These are phyloP conservation scores for Kwoniella sp. DNA, from an alignment of 768 basidiomycete species.

Conservation along the genomic window DNA sequence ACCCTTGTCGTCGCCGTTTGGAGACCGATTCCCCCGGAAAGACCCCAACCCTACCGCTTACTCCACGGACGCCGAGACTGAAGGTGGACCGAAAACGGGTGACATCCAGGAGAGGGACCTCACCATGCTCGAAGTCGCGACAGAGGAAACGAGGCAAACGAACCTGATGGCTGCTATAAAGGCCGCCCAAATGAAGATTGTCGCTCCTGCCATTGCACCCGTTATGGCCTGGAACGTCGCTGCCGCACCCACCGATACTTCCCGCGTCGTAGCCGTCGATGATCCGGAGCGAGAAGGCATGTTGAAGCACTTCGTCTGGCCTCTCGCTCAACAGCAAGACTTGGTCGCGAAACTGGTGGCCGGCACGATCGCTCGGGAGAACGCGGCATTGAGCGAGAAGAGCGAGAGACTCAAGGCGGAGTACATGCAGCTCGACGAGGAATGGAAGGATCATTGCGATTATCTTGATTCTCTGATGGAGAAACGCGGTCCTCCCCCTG, in stretches of 20 bases:
- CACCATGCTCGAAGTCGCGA: constrained; percentile 25
- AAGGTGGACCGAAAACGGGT: constrained; percentile 31
- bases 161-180: constrained; percentile 33
- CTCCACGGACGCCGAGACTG: constrained; percentile 43
- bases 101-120: constrained; percentile 28
- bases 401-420: constrained; percentile 29
- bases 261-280: constrained; percentile 12
- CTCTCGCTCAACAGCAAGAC: constrained; percentile 11
- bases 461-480: constrained; percentile 41
- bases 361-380: constrained; percentile 20
- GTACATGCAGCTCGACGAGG: constrained; percentile 37
- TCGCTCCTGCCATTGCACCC: constrained; percentile 16
- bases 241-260: constrained; percentile 22
- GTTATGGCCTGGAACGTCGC: constrained; percentile 39
- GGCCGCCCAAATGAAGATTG: constrained; percentile 11
- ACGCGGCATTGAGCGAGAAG: constrained; percentile 9
- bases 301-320: constrained; percentile 2
- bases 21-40: constrained; percentile 16
- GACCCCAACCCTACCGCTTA: constrained; percentile 40
- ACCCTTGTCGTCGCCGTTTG: constrained; percentile 42
- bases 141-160: constrained; percentile 22
- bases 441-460: constrained; percentile 43
- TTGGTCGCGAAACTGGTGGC: constrained; percentile 19
- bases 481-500: constrained; percentile 41
- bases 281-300: constrained; percentile 3